Percentiles rank a stretch among this genome's conserved stretches.
Conservation (phyloP, 805 yeast species). For the Wickerhamiella spandovensis region DNA sequence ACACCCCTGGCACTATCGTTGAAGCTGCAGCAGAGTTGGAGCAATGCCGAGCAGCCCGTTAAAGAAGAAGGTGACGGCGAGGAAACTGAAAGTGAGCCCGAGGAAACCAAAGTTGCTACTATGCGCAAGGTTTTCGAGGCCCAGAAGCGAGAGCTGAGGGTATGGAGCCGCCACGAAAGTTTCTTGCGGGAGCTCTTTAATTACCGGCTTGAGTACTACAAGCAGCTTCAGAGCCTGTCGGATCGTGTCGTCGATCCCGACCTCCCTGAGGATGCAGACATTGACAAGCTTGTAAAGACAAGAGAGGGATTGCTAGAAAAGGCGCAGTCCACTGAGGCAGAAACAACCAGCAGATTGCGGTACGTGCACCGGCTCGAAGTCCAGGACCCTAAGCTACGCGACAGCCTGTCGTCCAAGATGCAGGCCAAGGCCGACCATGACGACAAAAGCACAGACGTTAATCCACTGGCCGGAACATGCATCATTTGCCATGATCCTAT, state of each 20-base stretch:
- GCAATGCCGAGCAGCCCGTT: not conserved
- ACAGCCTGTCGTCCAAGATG: not conserved
- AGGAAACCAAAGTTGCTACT: not conserved
- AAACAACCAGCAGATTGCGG: conserved; percentile 16
- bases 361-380: conserved; percentile 13
- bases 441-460: not conserved
- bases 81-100: not conserved
- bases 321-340: conserved; percentile 2
- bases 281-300: conserved; percentile 15
- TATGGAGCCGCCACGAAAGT: conserved; percentile 35
- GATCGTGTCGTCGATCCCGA: conserved; percentile 56
- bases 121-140: not conserved
- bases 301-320: conserved; percentile 13
- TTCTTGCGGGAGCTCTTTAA: conserved; percentile 56
- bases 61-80: not conserved
- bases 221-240: conserved; percentile 72
- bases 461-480: conserved; percentile 33
- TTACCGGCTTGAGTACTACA: conserved; percentile 67
- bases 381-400: conserved; percentile 1
- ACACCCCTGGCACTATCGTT: not conserved
- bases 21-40: not conserved
- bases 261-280: conserved; percentile 20
- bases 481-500: conserved; percentile 66
- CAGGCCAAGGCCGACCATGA: not conserved
- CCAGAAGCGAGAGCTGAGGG: conserved; percentile 31